Conservation (phyloP, 2,329 filamentous ascomycete genomes). For the Exophiala dermatitidis region DNA sequence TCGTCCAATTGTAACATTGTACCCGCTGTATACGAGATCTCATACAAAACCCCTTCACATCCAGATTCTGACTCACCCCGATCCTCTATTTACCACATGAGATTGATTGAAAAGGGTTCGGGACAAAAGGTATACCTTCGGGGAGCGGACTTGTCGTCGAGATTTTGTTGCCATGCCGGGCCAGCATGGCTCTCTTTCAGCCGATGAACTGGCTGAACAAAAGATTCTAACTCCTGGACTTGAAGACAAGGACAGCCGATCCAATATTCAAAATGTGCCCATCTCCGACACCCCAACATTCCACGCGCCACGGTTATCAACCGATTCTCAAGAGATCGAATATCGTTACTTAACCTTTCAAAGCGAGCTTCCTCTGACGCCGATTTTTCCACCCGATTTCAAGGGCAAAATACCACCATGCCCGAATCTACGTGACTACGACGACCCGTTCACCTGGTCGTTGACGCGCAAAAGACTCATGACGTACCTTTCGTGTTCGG, state of each 20-base stretch:
- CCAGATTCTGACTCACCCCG: too few relatives aligned
- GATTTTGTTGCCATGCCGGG: conserved; percentile 5
- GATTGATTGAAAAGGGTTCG: too few relatives aligned
- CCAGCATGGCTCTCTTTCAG: neutral
- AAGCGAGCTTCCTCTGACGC: conserved; percentile 18
- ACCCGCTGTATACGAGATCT: too few relatives aligned
- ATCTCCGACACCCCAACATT: conserved; percentile 4
- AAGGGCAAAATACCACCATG: conserved; percentile 18
- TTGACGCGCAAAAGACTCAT: conserved; percentile 62
- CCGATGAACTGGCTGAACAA: too few relatives aligned
- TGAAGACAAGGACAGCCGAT: neutral
- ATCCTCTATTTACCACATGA: too few relatives aligned
- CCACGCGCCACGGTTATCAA: neutral
- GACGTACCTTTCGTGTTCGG: conserved; percentile 66
- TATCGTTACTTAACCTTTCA: conserved; percentile 25
- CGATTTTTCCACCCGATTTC: conserved; percentile 11
- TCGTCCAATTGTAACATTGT: too few relatives aligned
- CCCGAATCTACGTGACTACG: conserved; percentile 60
- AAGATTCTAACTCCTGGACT: too few relatives aligned
- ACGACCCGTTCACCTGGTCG: conserved; percentile 68
- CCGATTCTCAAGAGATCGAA: conserved; percentile 13
- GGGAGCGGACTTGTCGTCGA: too few relatives aligned
- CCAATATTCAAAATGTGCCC: conserved; percentile 5
- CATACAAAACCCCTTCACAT: too few relatives aligned
- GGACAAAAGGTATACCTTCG: too few relatives aligned